A percentile compares a stretch with the other conserved stretches of the same genome.
These are phyloP conservation scores for Carex kokanica DNA, from an alignment of 176 grass and related monocot genomes.

Conservation along the genomic window DNA sequence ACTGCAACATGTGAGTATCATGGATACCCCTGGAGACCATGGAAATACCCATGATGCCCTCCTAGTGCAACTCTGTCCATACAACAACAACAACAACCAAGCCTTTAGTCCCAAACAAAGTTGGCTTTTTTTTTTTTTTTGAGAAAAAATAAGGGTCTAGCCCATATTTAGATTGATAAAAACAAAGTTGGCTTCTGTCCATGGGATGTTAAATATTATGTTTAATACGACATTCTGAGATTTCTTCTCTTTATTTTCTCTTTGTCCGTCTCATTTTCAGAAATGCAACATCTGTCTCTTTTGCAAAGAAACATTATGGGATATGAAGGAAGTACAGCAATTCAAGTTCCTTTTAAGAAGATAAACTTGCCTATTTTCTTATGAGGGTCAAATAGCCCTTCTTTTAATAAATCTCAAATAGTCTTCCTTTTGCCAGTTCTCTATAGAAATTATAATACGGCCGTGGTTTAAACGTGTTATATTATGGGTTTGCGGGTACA, in stretches of 20 bases:
- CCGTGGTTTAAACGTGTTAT: neutral
- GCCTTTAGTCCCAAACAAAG: too few species aligned
- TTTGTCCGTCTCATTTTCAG: neutral
- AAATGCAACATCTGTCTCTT: neutral
- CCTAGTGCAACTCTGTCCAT: neutral
- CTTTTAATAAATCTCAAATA: neutral
- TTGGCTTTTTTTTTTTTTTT: too few species aligned
- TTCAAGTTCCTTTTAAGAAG: neutral
- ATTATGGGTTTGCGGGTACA: neutral
- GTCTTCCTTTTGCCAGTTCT: neutral
- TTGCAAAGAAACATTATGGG: neutral
- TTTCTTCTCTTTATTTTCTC: neutral
- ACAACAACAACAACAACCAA: too few species aligned
- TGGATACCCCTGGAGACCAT: neutral
- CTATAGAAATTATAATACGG: neutral
- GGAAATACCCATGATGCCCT: neutral
- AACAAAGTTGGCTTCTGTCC: neutral
- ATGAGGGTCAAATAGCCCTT: neutral
- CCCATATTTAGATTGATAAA: too few species aligned
- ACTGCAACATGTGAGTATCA: neutral
- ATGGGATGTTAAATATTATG: neutral
- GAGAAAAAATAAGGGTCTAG: too few species aligned
- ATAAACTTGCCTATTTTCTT: neutral
- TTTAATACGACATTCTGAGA: neutral
- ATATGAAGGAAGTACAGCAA: neutral